Percentiles rank a stretch among this genome's conserved stretches.
Conservation (phyloP, 2,329 filamentous ascomycete species). For the Fusarium foetens region DNA sequence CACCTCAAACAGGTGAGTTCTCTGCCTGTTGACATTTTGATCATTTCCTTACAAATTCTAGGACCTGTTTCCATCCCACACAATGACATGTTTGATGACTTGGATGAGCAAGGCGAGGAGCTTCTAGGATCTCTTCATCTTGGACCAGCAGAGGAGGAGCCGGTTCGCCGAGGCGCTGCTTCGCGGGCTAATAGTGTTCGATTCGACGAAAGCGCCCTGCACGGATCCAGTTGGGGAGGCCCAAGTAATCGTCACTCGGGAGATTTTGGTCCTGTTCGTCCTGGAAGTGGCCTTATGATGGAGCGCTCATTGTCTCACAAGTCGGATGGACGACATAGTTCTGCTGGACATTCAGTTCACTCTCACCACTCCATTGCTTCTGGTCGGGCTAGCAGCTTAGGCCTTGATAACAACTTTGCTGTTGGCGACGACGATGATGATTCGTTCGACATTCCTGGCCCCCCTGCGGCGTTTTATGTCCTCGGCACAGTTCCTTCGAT, state of each 20-base stretch:
- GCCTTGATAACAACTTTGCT: slow-evolving; percentile 77
- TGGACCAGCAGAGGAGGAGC: slow-evolving; percentile 83
- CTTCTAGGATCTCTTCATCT: slow-evolving; percentile 84
- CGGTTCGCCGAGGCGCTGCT: slow-evolving; percentile 82
- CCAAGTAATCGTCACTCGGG: slow-evolving; percentile 84
- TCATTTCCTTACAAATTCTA: slow-evolving; percentile 51
- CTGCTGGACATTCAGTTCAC: slow-evolving; percentile 83
- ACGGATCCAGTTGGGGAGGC: slow-evolving; percentile 81
- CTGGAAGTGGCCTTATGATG: slow-evolving; percentile 85
- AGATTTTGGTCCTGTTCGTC: slow-evolving; percentile 81
- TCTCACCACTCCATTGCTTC: slow-evolving; percentile 76
- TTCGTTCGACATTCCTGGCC: slow-evolving; percentile 75
- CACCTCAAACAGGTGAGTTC: slow-evolving; percentile 83
- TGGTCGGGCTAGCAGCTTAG: slow-evolving; percentile 87
- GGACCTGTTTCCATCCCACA: slow-evolving; percentile 82
- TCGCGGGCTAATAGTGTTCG: slow-evolving; percentile 97
- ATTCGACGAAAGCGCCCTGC: slow-evolving; percentile 94
- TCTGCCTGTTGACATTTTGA: neutral
- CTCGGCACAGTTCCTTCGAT: slow-evolving; percentile 92
- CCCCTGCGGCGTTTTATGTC: slow-evolving; percentile 85
- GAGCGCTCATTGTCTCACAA: slow-evolving; percentile 94
- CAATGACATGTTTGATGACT: slow-evolving; percentile 88
- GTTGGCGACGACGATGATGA: slow-evolving; percentile 73
- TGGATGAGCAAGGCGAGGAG: slow-evolving; percentile 86
- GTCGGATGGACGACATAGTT: slow-evolving; percentile 94